Percentiles rank a stretch among this genome's conserved stretches.
phyloP scores from a whole-genome alignment of 352 stramenopile species.

The Globisporangium recalcitrans region DNA sequence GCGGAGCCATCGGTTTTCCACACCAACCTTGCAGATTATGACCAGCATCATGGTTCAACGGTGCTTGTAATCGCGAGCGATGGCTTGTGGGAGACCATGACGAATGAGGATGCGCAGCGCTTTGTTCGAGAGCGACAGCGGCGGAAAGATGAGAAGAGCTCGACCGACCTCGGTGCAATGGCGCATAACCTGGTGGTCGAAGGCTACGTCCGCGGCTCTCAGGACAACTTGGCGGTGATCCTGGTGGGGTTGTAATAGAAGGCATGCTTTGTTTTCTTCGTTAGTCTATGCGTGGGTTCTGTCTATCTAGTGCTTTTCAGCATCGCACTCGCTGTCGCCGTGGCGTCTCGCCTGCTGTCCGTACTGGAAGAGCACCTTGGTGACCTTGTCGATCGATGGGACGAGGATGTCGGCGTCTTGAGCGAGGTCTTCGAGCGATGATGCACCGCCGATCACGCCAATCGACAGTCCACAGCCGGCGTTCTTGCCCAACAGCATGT shows the following conservation, averaged over 20 bases:
- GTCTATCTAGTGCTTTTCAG: not conserved
- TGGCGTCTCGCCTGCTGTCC: slow-evolving; percentile 65
- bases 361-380: slow-evolving; percentile 84
- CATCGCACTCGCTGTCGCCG: slow-evolving; percentile 24
- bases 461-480: slow-evolving; percentile 72
- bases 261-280: not conserved
- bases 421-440: slow-evolving; percentile 74
- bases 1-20: slow-evolving; percentile 75
- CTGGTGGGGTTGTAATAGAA: slow-evolving; percentile 24
- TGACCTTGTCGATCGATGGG: slow-evolving; percentile 65
- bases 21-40: slow-evolving; percentile 7
- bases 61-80: slow-evolving; percentile 69
- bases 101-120: slow-evolving; percentile 36
- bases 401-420: slow-evolving; percentile 82
- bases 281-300: not conserved
- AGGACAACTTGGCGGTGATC: slow-evolving; percentile 92
- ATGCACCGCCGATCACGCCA: slow-evolving; percentile 74
- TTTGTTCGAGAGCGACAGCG: slow-evolving; percentile 35
- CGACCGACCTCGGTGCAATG: slow-evolving; percentile 61
- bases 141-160: not conserved
- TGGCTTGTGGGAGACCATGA: slow-evolving; percentile 72
- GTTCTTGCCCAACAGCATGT: slow-evolving; percentile 79
- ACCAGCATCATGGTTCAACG: not conserved
- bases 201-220: slow-evolving; percentile 91
- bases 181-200: slow-evolving; percentile 84